Conservation (phyloP, 768 basidiomycete genomes). For the Macrolepiota albuminosa region DNA sequence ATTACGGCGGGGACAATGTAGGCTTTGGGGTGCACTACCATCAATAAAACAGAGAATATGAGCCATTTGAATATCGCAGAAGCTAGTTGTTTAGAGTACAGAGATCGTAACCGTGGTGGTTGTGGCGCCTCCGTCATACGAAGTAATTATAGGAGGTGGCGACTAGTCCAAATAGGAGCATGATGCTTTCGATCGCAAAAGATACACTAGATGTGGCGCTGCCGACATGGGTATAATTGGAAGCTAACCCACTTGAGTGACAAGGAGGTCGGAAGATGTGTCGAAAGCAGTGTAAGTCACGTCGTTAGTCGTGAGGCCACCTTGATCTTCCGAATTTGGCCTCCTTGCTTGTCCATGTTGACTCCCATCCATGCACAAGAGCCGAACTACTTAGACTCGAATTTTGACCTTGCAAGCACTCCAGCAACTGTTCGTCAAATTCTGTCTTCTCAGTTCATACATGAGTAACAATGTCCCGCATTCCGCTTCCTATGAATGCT, state of each 20-base stretch:
- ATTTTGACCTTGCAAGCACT: not conserved
- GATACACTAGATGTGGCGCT: not conserved
- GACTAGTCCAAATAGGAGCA: not conserved
- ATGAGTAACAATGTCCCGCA: conserved; percentile 17
- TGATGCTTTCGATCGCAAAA: not conserved
- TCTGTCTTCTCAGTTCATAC: not conserved
- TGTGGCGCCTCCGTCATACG: not conserved
- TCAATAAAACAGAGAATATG: not conserved
- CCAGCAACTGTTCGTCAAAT: not conserved
- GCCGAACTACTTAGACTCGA: not conserved
- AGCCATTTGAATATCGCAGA: not conserved
- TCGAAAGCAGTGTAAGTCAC: not conserved
- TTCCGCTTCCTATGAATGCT: conserved; percentile 47
- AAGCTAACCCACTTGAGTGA: not conserved
- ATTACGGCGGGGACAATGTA: not conserved
- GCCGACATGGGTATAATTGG: not conserved
- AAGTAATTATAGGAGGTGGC: not conserved
- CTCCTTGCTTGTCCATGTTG: conserved; percentile 7
- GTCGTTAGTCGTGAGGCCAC: not conserved
- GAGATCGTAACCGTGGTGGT: not conserved
- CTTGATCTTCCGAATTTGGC: not conserved
- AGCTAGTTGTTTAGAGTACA: not conserved
- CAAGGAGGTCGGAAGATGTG: not conserved
- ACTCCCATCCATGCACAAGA: not conserved
- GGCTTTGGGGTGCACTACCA: not conserved